Conservation (phyloP, 2,329 filamentous ascomycete genomes). For the Fusarium multiceps region DNA sequence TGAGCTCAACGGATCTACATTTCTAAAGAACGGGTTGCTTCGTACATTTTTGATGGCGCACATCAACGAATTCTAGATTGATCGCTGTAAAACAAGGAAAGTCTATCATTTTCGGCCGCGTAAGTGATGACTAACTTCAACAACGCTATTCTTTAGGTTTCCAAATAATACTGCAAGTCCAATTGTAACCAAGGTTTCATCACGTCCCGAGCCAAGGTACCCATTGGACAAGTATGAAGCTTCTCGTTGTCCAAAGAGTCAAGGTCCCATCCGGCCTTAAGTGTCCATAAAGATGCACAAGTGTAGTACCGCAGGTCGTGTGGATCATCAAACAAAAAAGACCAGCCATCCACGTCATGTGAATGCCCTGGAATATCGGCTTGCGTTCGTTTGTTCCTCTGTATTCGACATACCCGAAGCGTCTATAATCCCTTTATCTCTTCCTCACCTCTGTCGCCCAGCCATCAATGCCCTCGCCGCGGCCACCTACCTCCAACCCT, state of each 20-base stretch:
- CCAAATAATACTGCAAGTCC: background rate
- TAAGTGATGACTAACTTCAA: background rate
- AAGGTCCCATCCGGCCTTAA: slow-evolving; percentile 20
- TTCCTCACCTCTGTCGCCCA: slow-evolving; percentile 92
- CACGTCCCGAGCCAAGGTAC: slow-evolving; percentile 6
- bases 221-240: slow-evolving; percentile 8
- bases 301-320: slow-evolving; percentile 19
- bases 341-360: slow-evolving; percentile 20
- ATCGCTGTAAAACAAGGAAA: background rate
- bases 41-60: background rate
- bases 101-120: slow-evolving; percentile 23
- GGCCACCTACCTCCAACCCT: slow-evolving; percentile 79
- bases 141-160: slow-evolving; percentile 2
- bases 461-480: slow-evolving; percentile 92
- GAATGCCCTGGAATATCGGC: slow-evolving; percentile 27
- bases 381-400: slow-evolving; percentile 38
- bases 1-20: background rate
- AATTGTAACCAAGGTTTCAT: background rate
- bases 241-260: slow-evolving; percentile 27
- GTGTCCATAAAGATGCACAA: slow-evolving; percentile 27
- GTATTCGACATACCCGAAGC: slow-evolving; percentile 36
- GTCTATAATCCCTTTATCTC: slow-evolving; percentile 61
- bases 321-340: slow-evolving; percentile 29
- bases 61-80: background rate
- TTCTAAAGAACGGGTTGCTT: background rate